Percentiles rank a stretch among this genome's conserved stretches.
Conservation (phyloP, 768 basidiomycete species). For the Russula vinacea region DNA sequence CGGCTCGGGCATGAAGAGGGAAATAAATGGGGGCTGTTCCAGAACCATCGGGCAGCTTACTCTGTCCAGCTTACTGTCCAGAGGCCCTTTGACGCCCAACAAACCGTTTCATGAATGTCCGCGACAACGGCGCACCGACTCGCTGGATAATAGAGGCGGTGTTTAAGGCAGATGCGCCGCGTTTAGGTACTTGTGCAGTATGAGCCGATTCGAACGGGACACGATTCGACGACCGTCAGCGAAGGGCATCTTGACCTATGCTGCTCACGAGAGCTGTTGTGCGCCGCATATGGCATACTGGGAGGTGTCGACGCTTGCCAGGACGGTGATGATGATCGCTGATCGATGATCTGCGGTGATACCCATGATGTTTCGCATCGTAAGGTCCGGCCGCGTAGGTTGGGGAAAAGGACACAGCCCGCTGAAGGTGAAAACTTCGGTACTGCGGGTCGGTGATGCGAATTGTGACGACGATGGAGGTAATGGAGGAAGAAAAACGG, state of each 20-base stretch:
- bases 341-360: conserved; percentile 10
- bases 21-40: background rate
- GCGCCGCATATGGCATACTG: background rate
- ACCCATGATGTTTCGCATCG: background rate
- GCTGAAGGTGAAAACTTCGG: background rate
- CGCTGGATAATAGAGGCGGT: background rate
- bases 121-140: conserved; percentile 6
- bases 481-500: background rate
- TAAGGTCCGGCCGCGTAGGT: conserved; percentile 7
- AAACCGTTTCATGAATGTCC: conserved; percentile 12
- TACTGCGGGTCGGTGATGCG: conserved; percentile 20
- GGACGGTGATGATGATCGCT: background rate
- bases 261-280: too few species aligned
- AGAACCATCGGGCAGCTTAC: conserved; percentile 17
- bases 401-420: conserved; percentile 6
- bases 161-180: conserved; percentile 15
- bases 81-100: background rate
- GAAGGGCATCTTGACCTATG: too few species aligned
- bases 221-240: background rate
- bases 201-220: conserved; percentile 19
- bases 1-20: background rate
- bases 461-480: background rate
- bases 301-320: background rate
- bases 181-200: background rate
- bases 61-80: background rate